phyloP scores from a whole-genome alignment of 345 rosid species.

The Eucalyptus albens region DNA sequence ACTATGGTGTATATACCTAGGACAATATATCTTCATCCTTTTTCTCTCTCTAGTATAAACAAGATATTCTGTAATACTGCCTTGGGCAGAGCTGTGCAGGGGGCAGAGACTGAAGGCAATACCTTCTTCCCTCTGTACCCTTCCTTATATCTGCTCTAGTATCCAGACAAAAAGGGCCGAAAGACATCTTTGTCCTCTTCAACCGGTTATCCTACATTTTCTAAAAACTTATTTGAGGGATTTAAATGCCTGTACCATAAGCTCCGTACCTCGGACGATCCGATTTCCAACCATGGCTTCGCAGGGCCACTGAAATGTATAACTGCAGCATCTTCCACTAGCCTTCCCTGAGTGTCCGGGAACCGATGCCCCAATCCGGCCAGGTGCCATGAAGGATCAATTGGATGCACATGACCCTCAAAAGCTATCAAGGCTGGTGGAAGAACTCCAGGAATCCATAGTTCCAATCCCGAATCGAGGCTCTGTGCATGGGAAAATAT shows the following conservation, averaged over 20 bases:
- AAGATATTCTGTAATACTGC: not conserved
- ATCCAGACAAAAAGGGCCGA: not conserved
- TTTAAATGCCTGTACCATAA: constrained; percentile 67
- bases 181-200: constrained; percentile 18
- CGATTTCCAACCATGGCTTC: constrained; percentile 91
- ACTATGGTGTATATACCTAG: not conserved
- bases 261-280: constrained; percentile 47
- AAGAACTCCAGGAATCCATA: constrained; percentile 85
- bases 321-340: constrained; percentile 52
- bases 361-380: constrained; percentile 65
- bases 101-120: constrained; percentile 81
- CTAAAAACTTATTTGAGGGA: constrained; percentile 54
- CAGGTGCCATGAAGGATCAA: constrained; percentile 80
- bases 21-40: not conserved
- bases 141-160: not conserved
- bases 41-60: not conserved
- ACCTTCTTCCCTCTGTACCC: constrained; percentile 75
- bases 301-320: constrained; percentile 93
- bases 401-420: constrained; percentile 51
- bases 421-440: constrained; percentile 75
- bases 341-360: constrained; percentile 11
- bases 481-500: constrained; percentile 18
- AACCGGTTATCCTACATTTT: constrained; percentile 59
- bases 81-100: not conserved
- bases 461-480: constrained; percentile 43